These are phyloP conservation scores for Chenopodium album DNA, from an alignment of 148 eudicot genomes.

Conservation along the genomic window DNA sequence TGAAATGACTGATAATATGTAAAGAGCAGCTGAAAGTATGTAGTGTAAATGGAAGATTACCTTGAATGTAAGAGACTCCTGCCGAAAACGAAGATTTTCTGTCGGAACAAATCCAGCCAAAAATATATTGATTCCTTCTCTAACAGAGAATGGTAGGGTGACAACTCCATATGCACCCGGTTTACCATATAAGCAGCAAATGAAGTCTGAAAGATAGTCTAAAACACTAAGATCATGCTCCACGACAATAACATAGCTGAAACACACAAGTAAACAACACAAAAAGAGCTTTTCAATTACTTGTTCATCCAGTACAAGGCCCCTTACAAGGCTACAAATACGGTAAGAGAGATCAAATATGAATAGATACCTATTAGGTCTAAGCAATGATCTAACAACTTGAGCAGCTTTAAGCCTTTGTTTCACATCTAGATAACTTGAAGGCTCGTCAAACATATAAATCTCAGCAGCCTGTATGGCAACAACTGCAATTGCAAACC, in stretches of 20 bases:
- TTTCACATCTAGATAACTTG: constrained; percentile 92
- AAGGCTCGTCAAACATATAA: constrained; percentile 96
- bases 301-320: not conserved
- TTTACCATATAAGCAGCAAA: constrained; percentile 93
- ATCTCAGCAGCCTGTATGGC: constrained; percentile 81
- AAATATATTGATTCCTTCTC: constrained; percentile 96
- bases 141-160: constrained; percentile 93
- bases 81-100: constrained; percentile 83
- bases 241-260: constrained; percentile 90
- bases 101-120: constrained; percentile 94
- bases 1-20: not conserved
- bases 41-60: constrained; percentile 30
- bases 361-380: constrained; percentile 61
- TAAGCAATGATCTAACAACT: constrained; percentile 85
- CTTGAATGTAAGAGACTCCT: constrained; percentile 93
- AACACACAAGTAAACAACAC: constrained; percentile 25
- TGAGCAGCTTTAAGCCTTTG: constrained; percentile 97
- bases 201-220: constrained; percentile 91
- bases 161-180: constrained; percentile 98
- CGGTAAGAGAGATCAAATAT: constrained; percentile 2
- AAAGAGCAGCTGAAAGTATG: not conserved
- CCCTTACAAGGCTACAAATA: not conserved
- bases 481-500: constrained; percentile 91
- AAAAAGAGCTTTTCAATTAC: constrained; percentile 12
- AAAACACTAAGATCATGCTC: constrained; percentile 96